Percentiles rank a stretch among this genome's conserved stretches.
phyloP scores from a whole-genome alignment of 352 stramenopile species.

The Pythium rhizo-oryzae region DNA sequence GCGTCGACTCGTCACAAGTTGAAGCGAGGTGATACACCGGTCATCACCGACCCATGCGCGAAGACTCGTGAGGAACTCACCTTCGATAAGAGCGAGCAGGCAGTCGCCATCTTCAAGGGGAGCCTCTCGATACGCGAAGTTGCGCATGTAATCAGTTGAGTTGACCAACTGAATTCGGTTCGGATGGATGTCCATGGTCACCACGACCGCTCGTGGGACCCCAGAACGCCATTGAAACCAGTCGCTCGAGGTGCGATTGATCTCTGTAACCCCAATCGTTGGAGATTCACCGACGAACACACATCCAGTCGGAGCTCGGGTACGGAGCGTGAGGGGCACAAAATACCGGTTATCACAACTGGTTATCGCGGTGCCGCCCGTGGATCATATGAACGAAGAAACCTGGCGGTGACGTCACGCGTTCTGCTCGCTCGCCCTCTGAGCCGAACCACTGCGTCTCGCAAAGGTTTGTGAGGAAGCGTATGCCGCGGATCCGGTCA shows the following conservation, averaged over 20 bases:
- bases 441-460: constrained; percentile 14
- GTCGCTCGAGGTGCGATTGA: not conserved
- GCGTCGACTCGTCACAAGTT: constrained; percentile 7
- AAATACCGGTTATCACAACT: constrained; percentile 7
- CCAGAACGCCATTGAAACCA: not conserved
- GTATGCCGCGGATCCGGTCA: no score
- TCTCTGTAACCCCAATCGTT: not conserved
- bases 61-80: not conserved
- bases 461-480: constrained; percentile 1
- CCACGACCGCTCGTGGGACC: not conserved
- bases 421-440: not conserved
- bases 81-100: constrained; percentile 1
- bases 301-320: not conserved
- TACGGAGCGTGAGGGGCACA: not conserved
- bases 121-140: not conserved
- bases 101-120: not conserved
- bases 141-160: not conserved
- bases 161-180: not conserved
- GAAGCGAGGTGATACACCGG: not conserved
- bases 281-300: not conserved
- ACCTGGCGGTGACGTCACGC: not conserved
- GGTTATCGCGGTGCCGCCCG: not conserved
- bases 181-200: not conserved
- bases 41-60: not conserved
- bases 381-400: constrained; percentile 12